Conservation (phyloP, 2,329 filamentous ascomycete species). For the Diaporthe sp. region DNA sequence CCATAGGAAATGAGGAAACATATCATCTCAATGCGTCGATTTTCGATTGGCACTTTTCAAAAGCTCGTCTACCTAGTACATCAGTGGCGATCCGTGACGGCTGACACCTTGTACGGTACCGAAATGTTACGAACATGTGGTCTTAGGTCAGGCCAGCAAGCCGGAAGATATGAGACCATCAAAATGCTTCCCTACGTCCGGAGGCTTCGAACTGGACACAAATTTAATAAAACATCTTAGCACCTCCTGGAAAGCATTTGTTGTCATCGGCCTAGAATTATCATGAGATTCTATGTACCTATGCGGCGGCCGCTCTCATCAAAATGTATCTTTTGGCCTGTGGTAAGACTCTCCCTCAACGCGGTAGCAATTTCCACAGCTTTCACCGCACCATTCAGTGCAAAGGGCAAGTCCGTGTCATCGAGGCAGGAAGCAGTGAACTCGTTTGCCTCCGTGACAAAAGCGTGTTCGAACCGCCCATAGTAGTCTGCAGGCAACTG, state of each 20-base stretch:
- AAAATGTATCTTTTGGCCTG: not conserved
- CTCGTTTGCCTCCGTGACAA: not conserved
- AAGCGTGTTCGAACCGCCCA: not conserved
- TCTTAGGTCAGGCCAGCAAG: no score
- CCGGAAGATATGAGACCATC: no score
- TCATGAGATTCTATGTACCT: no score
- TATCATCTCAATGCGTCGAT: not conserved
- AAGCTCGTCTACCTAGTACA: no score
- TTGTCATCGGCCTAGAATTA: no score
- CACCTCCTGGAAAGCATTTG: no score
- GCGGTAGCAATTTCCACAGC: not conserved
- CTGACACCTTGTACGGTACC: no score
- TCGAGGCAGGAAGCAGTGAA: not conserved
- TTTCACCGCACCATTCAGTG: not conserved
- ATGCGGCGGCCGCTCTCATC: not conserved
- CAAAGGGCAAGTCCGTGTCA: not conserved
- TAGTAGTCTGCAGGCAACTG: not conserved
- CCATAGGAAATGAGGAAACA: not conserved
- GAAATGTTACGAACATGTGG: no score
- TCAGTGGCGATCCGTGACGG: no score
- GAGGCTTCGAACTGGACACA: no score
- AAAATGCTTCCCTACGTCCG: no score
- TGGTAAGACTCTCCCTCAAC: not conserved
- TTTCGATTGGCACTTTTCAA: no score
- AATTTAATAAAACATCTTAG: not conserved